These are phyloP conservation scores for Rhizophora mangle DNA, from an alignment of 345 rosid genomes.

Conservation along the genomic window DNA sequence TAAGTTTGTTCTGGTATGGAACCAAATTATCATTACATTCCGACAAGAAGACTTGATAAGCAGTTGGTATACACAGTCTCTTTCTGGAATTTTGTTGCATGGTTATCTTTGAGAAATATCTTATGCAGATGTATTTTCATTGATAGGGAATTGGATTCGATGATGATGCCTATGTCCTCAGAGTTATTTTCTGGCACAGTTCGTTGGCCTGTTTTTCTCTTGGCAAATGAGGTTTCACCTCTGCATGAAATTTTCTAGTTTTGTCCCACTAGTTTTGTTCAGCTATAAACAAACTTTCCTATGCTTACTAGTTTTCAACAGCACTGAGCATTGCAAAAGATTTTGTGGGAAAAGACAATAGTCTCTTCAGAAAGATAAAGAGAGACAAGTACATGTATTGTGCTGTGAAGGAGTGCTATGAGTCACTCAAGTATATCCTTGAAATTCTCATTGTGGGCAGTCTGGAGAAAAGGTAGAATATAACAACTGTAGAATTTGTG, in stretches of 20 bases:
- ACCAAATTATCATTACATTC: constrained; percentile 70
- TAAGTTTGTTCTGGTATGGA: constrained; percentile 90
- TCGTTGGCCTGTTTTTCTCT: constrained; percentile 93
- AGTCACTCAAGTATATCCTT: constrained; percentile 76
- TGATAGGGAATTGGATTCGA: constrained; percentile 82
- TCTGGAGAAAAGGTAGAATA: constrained; percentile 67
- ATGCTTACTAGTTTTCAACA: constrained; percentile 61
- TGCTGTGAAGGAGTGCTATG: constrained; percentile 84
- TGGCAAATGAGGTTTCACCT: constrained; percentile 72
- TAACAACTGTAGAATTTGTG: neutral
- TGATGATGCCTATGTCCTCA: constrained; percentile 71
- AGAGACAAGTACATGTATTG: constrained; percentile 83
- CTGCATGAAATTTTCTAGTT: neutral
- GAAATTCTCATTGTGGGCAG: constrained; percentile 76
- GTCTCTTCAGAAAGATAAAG: constrained; percentile 62
- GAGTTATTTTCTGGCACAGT: constrained; percentile 60
- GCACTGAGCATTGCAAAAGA: constrained; percentile 84
- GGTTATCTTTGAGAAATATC: constrained; percentile 6
- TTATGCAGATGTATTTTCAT: constrained; percentile 11
- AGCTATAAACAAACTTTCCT: constrained; percentile 32
- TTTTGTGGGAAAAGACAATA: constrained; percentile 62
- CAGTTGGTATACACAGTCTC: constrained; percentile 49
- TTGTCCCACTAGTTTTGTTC: constrained; percentile 14
- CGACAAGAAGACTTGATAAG: constrained; percentile 90
- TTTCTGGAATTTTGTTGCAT: constrained; percentile 7